These are phyloP conservation scores for Hymenoscyphus albidus DNA, from an alignment of 2,329 filamentous ascomycete genomes.

Conservation along the genomic window DNA sequence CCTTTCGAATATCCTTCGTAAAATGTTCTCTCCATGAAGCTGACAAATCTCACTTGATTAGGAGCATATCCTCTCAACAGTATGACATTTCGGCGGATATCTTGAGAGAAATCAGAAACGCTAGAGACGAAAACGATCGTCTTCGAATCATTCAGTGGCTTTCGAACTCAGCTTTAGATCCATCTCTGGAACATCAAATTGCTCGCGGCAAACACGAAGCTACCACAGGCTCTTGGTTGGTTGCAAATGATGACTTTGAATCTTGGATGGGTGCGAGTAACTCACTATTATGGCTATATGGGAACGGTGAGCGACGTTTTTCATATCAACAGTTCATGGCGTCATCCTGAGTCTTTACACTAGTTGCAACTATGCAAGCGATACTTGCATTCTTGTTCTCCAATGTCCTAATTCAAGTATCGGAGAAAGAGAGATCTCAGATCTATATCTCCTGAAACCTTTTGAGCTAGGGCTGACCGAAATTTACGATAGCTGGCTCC, in stretches of 20 bases:
- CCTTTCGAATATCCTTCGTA: too few species aligned
- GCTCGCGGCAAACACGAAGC: constrained; percentile 11
- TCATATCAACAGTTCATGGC: not conserved
- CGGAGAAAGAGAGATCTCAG: too few species aligned
- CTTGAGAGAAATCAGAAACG: not conserved
- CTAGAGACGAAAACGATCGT: not conserved
- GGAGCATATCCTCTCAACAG: not conserved
- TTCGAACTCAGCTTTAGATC: not conserved
- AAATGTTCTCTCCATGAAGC: not conserved
- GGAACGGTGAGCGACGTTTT: constrained; percentile 8
- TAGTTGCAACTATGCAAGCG: too few species aligned
- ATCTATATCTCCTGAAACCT: too few species aligned
- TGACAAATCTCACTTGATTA: not conserved
- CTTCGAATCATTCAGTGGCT: not conserved
- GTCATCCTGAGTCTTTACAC: too few species aligned
- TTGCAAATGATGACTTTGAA: constrained; percentile 8
- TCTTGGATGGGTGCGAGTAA: constrained; percentile 7
- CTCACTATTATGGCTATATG: constrained; percentile 19
- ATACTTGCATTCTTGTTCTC: too few species aligned
- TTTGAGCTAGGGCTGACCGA: too few species aligned
- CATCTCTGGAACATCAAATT: constrained; percentile 18
- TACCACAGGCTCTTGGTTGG: constrained; percentile 19
- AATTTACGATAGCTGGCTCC: constrained; percentile 7
- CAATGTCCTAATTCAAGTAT: too few species aligned
- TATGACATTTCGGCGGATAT: not conserved